Conservation (phyloP, 805 yeast species). For the Teunomyces lycoperdinae region DNA sequence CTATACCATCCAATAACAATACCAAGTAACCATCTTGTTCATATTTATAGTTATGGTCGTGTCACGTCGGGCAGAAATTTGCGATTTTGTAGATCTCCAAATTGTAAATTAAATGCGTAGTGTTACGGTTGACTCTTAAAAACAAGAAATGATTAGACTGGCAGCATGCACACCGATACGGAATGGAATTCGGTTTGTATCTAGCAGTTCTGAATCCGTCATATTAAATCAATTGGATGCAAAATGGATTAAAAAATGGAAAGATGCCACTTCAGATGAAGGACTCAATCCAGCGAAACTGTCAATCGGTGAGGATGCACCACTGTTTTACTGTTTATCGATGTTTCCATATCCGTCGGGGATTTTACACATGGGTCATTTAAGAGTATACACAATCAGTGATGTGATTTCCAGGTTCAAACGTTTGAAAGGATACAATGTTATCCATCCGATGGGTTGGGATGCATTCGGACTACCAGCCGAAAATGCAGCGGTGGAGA, state of each 20-base stretch:
- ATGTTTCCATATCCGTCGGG: conserved; percentile 99
- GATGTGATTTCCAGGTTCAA: conserved; percentile 80
- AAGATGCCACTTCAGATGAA: conserved; percentile 25
- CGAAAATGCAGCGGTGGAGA: conserved; percentile 93
- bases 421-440: conserved; percentile 70
- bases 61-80: too few relatives aligned
- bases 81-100: background rate
- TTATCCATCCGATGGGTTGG: conserved; percentile 98
- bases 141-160: background rate
- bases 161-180: background rate
- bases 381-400: conserved; percentile 87
- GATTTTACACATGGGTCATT: conserved; percentile 86
- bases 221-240: conserved; percentile 35
- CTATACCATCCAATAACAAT: too few relatives aligned
- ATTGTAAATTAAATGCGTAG: background rate
- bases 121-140: background rate
- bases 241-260: conserved; percentile 57
- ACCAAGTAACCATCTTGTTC: too few relatives aligned
- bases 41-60: too few relatives aligned
- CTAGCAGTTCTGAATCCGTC: background rate
- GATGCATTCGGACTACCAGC: conserved; percentile 99
- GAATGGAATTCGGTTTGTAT: background rate
- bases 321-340: conserved; percentile 62
- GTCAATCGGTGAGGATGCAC: conserved; percentile 11
- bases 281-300: conserved; percentile 37